Evolutionary conservation across 176 grass and related monocot species (phyloP), one percentile per base, ranked within the genome.

Genomic region (Oryza glumipatula): DNA sequence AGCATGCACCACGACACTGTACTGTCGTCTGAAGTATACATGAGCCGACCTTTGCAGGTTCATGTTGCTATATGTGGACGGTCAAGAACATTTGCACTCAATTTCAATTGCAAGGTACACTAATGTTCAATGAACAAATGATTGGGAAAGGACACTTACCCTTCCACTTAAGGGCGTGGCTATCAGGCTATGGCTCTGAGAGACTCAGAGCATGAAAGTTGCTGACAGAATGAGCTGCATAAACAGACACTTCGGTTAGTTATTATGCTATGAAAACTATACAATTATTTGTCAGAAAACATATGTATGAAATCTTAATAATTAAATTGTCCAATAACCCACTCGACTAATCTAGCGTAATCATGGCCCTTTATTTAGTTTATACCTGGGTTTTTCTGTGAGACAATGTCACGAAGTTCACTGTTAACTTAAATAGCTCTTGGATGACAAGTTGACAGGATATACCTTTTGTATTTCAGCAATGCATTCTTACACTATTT

Each of bases 111-210:
- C 43, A 66, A 82, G 76, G 66, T 54, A 89, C 72, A 86, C 54
- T 60, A 86, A 78, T 85, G 76, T 76, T 81, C 52, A 82, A 17
- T 82, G 23, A 9, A 11, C 44, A 77, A 77, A 85, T 77, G 45
- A 86, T 81, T 70, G 10, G 78, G 76, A 11, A 89, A 72, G 14
- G 35, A 83, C 15, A 33, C 9, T 43, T 56, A 28, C 26, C 24
- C 12, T 32, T 51, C 61, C 61, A 41, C 43, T 56, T 21, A 41
- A 41, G 8, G 35, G 17, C 13, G 32, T 36, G 32, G 74, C 74
- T 38, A 38, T 38, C 36, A 38, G 36, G 36, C 36, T 19, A 9
- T 22, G 17, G 23, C 46, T 76, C 58, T 44, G 9, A 32, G 30
- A 32, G 30, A 32, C 30, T 32, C 30, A 7, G 30, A 12, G 19